Evolutionary conservation across 1,284 basidiomycete species (phyloP), one percentile per base, ranked within the genome.

Genomic region (Amylostereum areolatum): DNA sequence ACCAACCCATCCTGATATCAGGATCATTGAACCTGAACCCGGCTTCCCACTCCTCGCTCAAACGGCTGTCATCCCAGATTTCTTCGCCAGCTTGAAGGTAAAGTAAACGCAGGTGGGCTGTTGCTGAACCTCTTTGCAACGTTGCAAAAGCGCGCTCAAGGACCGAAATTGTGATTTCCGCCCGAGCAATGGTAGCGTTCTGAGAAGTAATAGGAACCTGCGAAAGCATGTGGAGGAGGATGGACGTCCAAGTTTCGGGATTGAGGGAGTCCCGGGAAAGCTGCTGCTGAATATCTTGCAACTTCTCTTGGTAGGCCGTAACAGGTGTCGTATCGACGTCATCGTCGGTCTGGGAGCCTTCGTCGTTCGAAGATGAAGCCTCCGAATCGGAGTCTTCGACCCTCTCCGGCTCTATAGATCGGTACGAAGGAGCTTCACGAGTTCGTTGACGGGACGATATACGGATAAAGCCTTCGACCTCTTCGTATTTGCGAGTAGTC

Each of bases 61-160:
- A 57, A 64, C 80, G 74, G 43, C 69, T 67, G 51, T 73, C 68
- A 31, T 74, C 63, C 87, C 84, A 89, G n/a, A 85, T 57, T 51
- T 83, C 77, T 62, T 86, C 83, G 8, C 86, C 87, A 2, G 83
- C 80, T 50, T 74, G 75, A 45, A 92, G 66, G 63, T 85, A 83
- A 48, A 75, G 77, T n/a, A 88, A 62, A 12, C 77, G 72, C 27
- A 92, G 66, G 2, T 58, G 47, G 45, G 69, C 70, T 1, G 82
- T 83, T 4, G 54, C 59, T 4, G 59, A 52, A 59, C 86, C 87
- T 29, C 61, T 63, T 4, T 75, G 70, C 56, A 83, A 72, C 0
- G 76, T 76, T 28, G 70, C 61, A 9, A 90, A 60, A 1, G 89
- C 88, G 43, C 83, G 81, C 0, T 71, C 65, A 28, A 92, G 68